Percentiles rank a stretch among this genome's conserved stretches.
Evolutionary conservation across 2,329 filamentous ascomycete species (phyloP).

Genomic region (Diplocarpon rosae): DNA sequence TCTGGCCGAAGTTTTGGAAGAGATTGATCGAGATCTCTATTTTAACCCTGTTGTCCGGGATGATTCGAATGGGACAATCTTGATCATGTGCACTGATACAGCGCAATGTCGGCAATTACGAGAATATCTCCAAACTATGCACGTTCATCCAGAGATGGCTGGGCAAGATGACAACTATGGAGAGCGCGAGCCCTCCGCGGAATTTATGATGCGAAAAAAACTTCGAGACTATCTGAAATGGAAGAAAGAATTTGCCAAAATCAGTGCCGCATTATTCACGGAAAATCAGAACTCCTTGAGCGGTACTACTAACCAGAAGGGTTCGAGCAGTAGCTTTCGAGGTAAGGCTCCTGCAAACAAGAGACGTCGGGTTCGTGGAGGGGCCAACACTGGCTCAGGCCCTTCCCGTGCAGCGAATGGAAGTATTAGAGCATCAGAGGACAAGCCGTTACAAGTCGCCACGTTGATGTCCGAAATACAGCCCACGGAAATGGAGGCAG

Average conservation of each 20-base stretch:
- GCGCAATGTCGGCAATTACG: slow-evolving; percentile 78
- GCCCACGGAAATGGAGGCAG: slow-evolving; percentile 65
- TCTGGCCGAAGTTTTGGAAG: slow-evolving; percentile 79
- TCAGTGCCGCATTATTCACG: slow-evolving; percentile 66
- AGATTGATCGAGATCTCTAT: slow-evolving; percentile 85
- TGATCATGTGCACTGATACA: slow-evolving; percentile 91
- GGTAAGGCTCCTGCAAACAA: slow-evolving; percentile 68
- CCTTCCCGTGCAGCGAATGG: slow-evolving; percentile 59
- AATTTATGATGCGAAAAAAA: slow-evolving; percentile 82
- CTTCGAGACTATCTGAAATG: slow-evolving; percentile 79
- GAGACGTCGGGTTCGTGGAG: slow-evolving; percentile 72
- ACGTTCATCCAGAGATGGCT: slow-evolving; percentile 44
- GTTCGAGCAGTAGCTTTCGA: slow-evolving; percentile 35
- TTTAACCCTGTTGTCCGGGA: slow-evolving; percentile 67
- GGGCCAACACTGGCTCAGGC: slow-evolving; percentile 47
- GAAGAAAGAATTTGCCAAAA: slow-evolving; percentile 81
- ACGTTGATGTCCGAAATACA: slow-evolving; percentile 73
- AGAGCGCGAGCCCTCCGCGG: slow-evolving; percentile 56
- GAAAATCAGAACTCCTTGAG: slow-evolving; percentile 71
- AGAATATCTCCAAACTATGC: slow-evolving; percentile 87
- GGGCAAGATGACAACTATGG: slow-evolving; percentile 35
- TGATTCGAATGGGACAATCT: slow-evolving; percentile 80
- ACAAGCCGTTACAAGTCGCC: slow-evolving; percentile 72
- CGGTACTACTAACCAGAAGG: slow-evolving; percentile 46
- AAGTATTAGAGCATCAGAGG: slow-evolving; percentile 66